Base-by-base conservation (phyloP, 2,329 filamentous ascomycete genomes). In the Eutypella sp. region DNA sequence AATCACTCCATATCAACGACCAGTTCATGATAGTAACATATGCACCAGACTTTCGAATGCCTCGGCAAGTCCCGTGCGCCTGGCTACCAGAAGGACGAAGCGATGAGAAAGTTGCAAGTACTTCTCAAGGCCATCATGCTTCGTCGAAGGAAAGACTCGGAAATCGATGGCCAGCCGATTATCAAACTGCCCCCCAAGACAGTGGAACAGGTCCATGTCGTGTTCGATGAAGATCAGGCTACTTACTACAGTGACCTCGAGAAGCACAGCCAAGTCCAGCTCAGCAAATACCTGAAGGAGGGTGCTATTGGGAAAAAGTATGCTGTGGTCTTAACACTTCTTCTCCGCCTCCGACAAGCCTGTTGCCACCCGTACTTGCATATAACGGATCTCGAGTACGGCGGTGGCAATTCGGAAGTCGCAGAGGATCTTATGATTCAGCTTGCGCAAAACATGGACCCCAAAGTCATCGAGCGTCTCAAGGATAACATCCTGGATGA, bases 71-170 rank as follows among this genome's bases (percentile, higher is more conserved):
- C 55, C 42, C 36, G 44, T 65, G 61, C 33, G 59, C 55, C 31
- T 59, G 55, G 22, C 60, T 68, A 2, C 74, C 82, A 41, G 79
- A 85, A 40, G 72, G 73, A 38, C 11, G 79, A 78, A 49, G 83
- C 84, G 2, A 89, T 95, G 82, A 68, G 69, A 42, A 80, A 83
- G 54, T 68, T 96, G 5, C 88, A 89, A 47, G 81, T 81, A 5
- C 66, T 96, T 5, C 76, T 95, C 31, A 89, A 88, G 57, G 85
- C 87, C 1, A 82, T 91, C 40, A 84, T 95, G 68, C 74, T 96
- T 41, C 85, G 90, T 23, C 84, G 91, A 18, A 91, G 84, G 46
- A 96, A 96, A 67, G 75, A 79, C 27, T 89, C 89, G 0, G 69
- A 78, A 51, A 84, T 95, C 45, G 84, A 96, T 60, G 90, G 89